Evolutionary conservation across 257 asterid species (phyloP).

Genomic region (Phtheirospermum japonicum): DNA sequence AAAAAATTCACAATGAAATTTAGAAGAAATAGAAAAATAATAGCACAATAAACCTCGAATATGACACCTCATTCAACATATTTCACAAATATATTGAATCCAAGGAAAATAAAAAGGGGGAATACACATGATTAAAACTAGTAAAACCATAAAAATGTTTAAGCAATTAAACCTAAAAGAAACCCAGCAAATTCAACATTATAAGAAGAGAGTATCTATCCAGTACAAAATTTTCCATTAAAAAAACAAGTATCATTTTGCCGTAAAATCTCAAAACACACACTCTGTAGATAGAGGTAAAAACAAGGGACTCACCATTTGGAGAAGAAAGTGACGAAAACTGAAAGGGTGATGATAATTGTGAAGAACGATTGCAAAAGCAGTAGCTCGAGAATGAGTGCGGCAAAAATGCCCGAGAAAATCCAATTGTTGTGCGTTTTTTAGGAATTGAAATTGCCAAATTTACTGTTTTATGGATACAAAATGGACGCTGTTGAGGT

Average conservation of each 20-base stretch:
- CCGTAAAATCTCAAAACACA: not conserved
- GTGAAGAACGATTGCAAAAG: constrained; percentile 22
- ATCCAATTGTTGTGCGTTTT: constrained; percentile 15
- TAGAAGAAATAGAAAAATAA: not conserved
- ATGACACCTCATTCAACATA: too few relatives aligned
- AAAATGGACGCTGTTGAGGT: constrained; percentile 23
- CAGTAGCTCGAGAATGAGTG: constrained; percentile 26
- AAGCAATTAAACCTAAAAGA: not conserved
- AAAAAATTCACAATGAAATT: not conserved
- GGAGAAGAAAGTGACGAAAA: constrained; percentile 25
- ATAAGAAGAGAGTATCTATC: not conserved
- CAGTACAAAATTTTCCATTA: not conserved
- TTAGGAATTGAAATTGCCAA: constrained; percentile 6
- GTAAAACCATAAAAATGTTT: too few relatives aligned
- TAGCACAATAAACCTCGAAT: not conserved
- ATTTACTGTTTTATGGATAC: constrained; percentile 26
- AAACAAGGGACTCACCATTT: constrained; percentile 26
- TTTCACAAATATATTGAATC: constrained; percentile 15
- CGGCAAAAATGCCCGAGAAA: constrained; percentile 15
- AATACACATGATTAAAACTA: not conserved
- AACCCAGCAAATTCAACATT: not conserved
- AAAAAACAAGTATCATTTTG: not conserved
- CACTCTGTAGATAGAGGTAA: constrained; percentile 1
- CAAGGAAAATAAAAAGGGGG: constrained; percentile 1
- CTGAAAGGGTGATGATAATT: constrained; percentile 24